Base-by-base conservation (phyloP, 768 basidiomycete species). In the Amanita subjunquillea region DNA sequence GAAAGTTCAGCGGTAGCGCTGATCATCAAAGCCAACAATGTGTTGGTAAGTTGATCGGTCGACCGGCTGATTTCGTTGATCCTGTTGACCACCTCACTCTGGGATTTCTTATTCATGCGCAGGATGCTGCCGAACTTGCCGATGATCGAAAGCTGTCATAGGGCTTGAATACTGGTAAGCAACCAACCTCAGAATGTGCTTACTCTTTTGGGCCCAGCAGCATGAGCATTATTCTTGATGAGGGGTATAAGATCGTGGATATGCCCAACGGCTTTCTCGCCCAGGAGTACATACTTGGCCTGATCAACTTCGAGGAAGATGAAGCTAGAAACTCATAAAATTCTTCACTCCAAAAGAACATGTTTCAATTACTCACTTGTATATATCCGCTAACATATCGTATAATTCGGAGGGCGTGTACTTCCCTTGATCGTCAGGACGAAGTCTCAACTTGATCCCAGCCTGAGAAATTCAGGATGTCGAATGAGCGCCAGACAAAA, bases 281-380 rank as follows among this genome's bases (percentile, higher is more conserved):
- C 72, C 22, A 81, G 60, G 20, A 75, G 70, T 75, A 83, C 76
- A 27, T 80, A 65, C 58, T 80, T 78, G 1, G 77, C 70, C 2
- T 76, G 60, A 48, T 86, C 85, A 20, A 80, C 69, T 48, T 89
- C 80, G 32, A 90, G 74, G 79, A 91, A 91, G 54, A 91, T 68
- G 62, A 77, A 89, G 39, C 87, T 90, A 57, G 3, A 17, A 9
- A 30, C 15, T 50, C n/a, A 53, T 49, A 9, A n/a, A 37, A 45
- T 8, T 32, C 32, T 34, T 45, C n/a, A 13, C 22, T 6, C 22
- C 15, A 8, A 17, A n/a, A 30, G 30, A 23, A 23, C 12, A 22
- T 7, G 12, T 36, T 3, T 40, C 51, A 32, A 25, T 3, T 34
- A 66, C 81, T 57, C 54, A 87, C 82, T 78, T 67, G 64, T 89